Conservation (phyloP, 805 yeast genomes). For the Yarrowia deformans region DNA sequence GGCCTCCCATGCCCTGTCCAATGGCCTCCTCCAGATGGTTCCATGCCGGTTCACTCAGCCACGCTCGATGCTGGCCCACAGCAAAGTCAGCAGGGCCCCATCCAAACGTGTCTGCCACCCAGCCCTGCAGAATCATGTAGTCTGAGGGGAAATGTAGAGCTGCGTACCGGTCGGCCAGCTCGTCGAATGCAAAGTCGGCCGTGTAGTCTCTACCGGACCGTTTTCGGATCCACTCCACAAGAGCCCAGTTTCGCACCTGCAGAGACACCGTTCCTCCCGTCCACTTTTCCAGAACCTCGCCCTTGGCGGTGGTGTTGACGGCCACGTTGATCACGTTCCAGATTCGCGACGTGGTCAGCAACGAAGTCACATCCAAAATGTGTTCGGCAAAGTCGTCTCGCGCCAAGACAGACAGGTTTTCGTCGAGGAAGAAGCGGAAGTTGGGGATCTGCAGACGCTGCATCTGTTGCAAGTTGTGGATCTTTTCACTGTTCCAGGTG, state of each 20-base stretch:
- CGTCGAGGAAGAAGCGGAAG: slow-evolving; percentile 42
- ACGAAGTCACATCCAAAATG: slow-evolving; percentile 20
- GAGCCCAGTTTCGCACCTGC: slow-evolving; percentile 51
- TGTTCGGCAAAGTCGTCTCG: slow-evolving; percentile 27
- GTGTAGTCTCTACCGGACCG: slow-evolving; percentile 51
- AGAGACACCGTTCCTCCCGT: slow-evolving; percentile 50
- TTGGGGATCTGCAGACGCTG: slow-evolving; percentile 41
- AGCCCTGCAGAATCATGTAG: slow-evolving; percentile 47
- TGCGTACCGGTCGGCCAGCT: slow-evolving; percentile 50
- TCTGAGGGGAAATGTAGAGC: slow-evolving; percentile 48
- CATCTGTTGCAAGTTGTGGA: slow-evolving; percentile 5
- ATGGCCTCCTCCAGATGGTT: slow-evolving; percentile 48
- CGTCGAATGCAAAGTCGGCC: slow-evolving; percentile 53
- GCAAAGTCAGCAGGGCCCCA: slow-evolving; percentile 51
- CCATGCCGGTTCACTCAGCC: slow-evolving; percentile 53
- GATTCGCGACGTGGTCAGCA: slow-evolving; percentile 48
- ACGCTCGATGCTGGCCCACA: slow-evolving; percentile 51
- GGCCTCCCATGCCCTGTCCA: slow-evolving; percentile 11
- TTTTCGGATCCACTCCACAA: slow-evolving; percentile 53
- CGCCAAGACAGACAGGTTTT: slow-evolving; percentile 16
- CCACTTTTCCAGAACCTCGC: slow-evolving; percentile 49
- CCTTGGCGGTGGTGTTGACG: slow-evolving; percentile 46
- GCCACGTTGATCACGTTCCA: slow-evolving; percentile 52
- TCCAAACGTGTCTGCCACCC: slow-evolving; percentile 51
- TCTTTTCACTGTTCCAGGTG: slow-evolving; percentile 16